Evolutionary conservation across 2,329 filamentous ascomycete species (phyloP), one percentile per base, ranked within the genome.

Genomic region (Whalleya microplaca): DNA sequence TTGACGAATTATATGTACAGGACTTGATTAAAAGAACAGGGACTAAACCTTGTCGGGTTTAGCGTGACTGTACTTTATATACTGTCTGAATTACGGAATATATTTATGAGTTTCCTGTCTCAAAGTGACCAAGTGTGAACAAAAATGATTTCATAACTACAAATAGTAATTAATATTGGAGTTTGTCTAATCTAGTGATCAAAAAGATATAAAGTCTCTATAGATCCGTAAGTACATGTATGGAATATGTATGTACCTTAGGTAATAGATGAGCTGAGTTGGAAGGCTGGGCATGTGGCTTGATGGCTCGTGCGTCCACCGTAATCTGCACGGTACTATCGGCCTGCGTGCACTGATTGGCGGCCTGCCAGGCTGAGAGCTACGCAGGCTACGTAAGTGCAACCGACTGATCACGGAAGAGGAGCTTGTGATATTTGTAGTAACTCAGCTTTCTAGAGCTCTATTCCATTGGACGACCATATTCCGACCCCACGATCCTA

Each of bases 311-410:
- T 59, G 59, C 56, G 19, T 51, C 16, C 18, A 51, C 49, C 55
- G 53, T n/a, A n/a, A n/a, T n/a, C n/a, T n/a, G n/a, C n/a, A n/a
- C n/a, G n/a, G n/a, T 57, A 29, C 19, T 47, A 32, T 18, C 20
- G 2, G 19, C 12, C 37, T 27, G 4, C 4, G 4, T 27, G 23
- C 9, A 20, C 21, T 61, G 53, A 59, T 61, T 61, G 53, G 56
- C 29, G 16, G 9, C 32, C 32, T 37, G 32, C 14, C 14, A 62
- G 59, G 56, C 59, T 58, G 54, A 60, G n/a, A n/a, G n/a, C n/a
- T n/a, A n/a, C n/a, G n/a, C n/a, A n/a, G n/a, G 59, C 59, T 59
- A 61, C 27, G 45, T 57, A 47, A n/a, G 47, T 41, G 32, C 47
- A 51, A 23, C 32, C 41, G 40, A 45, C 49, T 48, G 27, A 50